Evolutionary conservation across 129 eudicot genomes (phyloP).

Genomic region (Ambrosia artemisiifolia): DNA sequence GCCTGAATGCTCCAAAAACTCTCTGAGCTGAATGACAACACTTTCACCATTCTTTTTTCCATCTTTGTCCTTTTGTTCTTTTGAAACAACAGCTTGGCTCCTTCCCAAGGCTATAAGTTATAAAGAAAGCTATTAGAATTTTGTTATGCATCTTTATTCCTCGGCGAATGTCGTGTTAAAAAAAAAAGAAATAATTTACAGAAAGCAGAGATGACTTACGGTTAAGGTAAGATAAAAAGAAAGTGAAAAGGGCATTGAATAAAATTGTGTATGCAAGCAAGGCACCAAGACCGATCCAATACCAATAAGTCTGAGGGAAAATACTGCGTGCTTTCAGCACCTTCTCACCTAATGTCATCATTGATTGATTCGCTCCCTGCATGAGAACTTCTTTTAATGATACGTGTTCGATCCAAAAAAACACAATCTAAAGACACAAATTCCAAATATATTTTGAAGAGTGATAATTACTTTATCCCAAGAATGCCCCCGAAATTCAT

Average conservation of each 20-base stretch:
- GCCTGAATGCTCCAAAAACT: constrained; percentile 84
- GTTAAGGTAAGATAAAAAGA: constrained; percentile 71
- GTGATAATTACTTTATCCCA: constrained; percentile 75
- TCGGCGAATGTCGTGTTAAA: neutral
- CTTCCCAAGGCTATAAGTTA: constrained; percentile 62
- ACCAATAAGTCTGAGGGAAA: constrained; percentile 86
- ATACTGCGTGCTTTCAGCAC: constrained; percentile 75
- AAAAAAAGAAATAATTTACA: neutral
- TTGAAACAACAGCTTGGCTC: constrained; percentile 75
- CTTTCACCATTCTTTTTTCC: constrained; percentile 53
- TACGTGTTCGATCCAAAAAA: neutral
- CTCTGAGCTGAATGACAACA: constrained; percentile 72
- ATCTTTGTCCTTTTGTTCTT: constrained; percentile 61
- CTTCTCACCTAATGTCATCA: constrained; percentile 60
- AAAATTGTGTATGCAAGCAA: constrained; percentile 77
- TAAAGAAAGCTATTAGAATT: constrained; percentile 8
- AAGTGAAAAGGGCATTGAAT: constrained; percentile 76
- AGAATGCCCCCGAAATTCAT: constrained; percentile 92
- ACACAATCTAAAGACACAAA: neutral
- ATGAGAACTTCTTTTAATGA: constrained; percentile 23
- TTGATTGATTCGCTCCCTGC: constrained; percentile 58
- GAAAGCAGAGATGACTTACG: constrained; percentile 56
- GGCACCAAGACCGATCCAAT: constrained; percentile 92
- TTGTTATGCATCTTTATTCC: constrained; percentile 9
- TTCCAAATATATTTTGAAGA: neutral